Evolutionary conservation across 2,329 filamentous ascomycete species (phyloP), one percentile per base, ranked within the genome.

Genomic region (Cryoendolithus antarcticus): DNA sequence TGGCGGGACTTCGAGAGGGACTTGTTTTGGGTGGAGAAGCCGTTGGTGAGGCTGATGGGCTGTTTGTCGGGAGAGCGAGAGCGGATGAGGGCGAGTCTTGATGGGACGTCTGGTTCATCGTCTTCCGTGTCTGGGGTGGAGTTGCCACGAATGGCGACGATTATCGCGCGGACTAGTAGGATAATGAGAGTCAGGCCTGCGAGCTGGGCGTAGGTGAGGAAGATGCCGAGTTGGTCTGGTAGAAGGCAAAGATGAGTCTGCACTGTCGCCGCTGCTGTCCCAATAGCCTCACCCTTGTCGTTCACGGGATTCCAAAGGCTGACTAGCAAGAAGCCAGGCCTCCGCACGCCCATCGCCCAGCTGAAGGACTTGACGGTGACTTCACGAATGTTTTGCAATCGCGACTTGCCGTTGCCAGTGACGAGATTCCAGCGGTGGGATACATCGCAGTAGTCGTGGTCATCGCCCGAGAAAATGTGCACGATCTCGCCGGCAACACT

Each of bases 381-480:
- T 59, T 98, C 91, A 15, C 62, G 61, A 15, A 74, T 67, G 4
- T 64, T 48, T 4, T 39, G 41, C 39, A 54, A 44, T 46, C 45
- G 21, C 6, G 39, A 41, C 13, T 35, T 31, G 29, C 33, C 30
- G 21, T 38, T 43, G 24, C 29, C 37, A 11, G 44, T 40, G 5
- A 28, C 46, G 24, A 27, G 24, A 12, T 57, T 58, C 49, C 55
- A 57, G 6, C 77, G 75, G 60, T 98, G 91, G 1, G 79, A 71
- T 5, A 96, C 65, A 54, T 94, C 88, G 63, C 91, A 98, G 64
- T 96, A 95, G 64, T 98, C 91, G 64, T 98, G 91, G 56, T 98
- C 91, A 52, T 98, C 91, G 8, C 91, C 91, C 0, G 86, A 94
- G 56, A 96, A 98, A 32, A 88, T 82, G 48, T 91, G 82, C 3